Percentiles rank a stretch among this genome's conserved stretches.
These are phyloP conservation scores for Gynandropsis gynandra DNA, from an alignment of 345 rosid species.

Conservation along the genomic window DNA sequence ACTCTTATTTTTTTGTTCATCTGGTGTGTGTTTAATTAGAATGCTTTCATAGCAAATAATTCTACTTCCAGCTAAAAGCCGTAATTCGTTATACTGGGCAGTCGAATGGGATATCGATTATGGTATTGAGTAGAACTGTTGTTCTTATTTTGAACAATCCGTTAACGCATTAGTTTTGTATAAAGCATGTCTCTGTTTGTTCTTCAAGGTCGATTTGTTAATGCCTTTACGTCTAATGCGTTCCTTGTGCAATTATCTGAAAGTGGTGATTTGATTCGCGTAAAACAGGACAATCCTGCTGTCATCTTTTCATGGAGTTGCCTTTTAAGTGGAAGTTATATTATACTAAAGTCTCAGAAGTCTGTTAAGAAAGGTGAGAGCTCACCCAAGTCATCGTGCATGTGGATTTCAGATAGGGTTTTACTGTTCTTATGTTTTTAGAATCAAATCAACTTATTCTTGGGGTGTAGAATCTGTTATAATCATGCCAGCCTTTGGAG, in stretches of 20 bases:
- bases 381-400: slow-evolving; percentile 3
- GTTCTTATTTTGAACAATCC: slow-evolving; percentile 4
- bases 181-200: neutral
- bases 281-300: slow-evolving; percentile 44
- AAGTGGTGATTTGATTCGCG: neutral
- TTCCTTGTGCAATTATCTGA: slow-evolving; percentile 16
- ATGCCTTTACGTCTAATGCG: slow-evolving; percentile 4
- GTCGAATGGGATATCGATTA: neutral
- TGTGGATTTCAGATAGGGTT: slow-evolving; percentile 10
- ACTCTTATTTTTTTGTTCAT: neutral
- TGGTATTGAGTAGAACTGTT: neutral
- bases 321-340: slow-evolving; percentile 39
- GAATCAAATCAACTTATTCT: slow-evolving; percentile 7
- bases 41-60: too few relatives aligned
- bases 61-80: too few relatives aligned
- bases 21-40: neutral
- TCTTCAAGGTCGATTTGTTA: slow-evolving; percentile 7
- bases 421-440: neutral
- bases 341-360: slow-evolving; percentile 37
- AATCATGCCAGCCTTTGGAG: slow-evolving; percentile 68
- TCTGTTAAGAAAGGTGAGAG: slow-evolving; percentile 55
- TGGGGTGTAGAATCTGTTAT: slow-evolving; percentile 65
- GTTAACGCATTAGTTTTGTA: slow-evolving; percentile 1
- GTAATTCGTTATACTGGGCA: too few relatives aligned
- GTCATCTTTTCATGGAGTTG: slow-evolving; percentile 37